phyloP scores from a whole-genome alignment of 441 rosid genomes.

The Euphorbia schlechtendalii region DNA sequence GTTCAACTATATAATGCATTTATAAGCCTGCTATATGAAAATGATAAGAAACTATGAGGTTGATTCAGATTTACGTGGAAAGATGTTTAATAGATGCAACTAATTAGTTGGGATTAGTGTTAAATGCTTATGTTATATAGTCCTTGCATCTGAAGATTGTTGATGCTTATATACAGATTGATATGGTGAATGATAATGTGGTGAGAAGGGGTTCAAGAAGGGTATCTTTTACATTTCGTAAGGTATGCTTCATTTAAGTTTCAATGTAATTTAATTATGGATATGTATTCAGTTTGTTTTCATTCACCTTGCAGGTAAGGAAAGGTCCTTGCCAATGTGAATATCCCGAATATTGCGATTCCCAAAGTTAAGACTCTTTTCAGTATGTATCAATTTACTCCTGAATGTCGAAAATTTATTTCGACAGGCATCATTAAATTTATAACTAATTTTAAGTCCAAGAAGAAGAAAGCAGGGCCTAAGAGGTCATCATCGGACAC shows the following conservation, averaged over 20 bases:
- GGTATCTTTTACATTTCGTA: constrained; percentile 86
- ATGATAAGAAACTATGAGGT: background rate
- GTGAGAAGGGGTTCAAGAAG: constrained; percentile 67
- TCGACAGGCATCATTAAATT: no score
- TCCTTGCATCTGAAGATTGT: constrained; percentile 4
- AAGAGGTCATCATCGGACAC: no score
- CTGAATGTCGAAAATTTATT: no score
- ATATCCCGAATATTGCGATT: constrained; percentile 74
- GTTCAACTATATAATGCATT: background rate
- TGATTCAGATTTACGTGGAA: background rate
- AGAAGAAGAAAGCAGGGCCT: no score
- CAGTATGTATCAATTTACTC: no score
- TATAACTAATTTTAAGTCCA: no score
- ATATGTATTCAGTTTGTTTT: background rate
- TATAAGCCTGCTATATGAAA: background rate
- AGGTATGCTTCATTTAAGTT: constrained; percentile 39
- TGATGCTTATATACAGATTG: constrained; percentile 48
- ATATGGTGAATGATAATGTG: constrained; percentile 55
- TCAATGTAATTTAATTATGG: background rate
- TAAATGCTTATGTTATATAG: background rate
- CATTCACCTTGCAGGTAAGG: constrained; percentile 51
- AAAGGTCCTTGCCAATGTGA: constrained; percentile 63
- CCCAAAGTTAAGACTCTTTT: constrained; percentile 29
- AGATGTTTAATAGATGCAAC: background rate
- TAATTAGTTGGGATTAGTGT: background rate